A percentile compares a stretch with the other conserved stretches of the same genome.
phyloP scores from a whole-genome alignment of 2,329 filamentous ascomycete genomes.

The Botrytis hyacinthi region DNA sequence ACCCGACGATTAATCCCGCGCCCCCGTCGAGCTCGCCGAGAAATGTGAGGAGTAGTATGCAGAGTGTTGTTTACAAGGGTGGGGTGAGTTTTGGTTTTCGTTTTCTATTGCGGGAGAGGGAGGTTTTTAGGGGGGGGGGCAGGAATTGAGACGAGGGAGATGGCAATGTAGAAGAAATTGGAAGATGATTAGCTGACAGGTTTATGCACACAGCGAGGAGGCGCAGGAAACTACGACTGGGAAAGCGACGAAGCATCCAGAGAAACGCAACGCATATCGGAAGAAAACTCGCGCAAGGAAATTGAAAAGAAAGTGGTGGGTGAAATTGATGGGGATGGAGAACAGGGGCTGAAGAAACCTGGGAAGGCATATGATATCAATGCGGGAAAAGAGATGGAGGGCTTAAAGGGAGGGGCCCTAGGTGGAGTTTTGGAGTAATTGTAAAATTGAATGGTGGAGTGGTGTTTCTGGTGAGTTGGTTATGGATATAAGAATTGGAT shows the following conservation, averaged over 20 bases:
- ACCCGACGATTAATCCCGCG: conserved; percentile 12
- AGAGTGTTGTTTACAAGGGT: conserved; percentile 24
- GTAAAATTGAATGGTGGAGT: not conserved
- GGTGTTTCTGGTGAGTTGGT: conserved; percentile 18
- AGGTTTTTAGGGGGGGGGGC: conserved; percentile 29
- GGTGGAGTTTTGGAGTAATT: not conserved
- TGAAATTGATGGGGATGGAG: conserved; percentile 45
- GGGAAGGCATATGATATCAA: not conserved
- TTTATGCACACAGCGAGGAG: not conserved
- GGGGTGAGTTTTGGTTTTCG: conserved; percentile 61
- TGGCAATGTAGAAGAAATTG: not conserved
- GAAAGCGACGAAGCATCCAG: not conserved
- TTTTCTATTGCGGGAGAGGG: conserved; percentile 27
- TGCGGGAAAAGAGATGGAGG: conserved; percentile 4
- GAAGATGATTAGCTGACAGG: conserved; percentile 23
- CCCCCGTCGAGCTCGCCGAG: not conserved
- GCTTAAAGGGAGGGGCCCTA: not conserved
- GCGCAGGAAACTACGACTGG: not conserved
- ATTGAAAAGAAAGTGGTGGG: conserved; percentile 25
- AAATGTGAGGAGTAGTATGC: conserved; percentile 18
- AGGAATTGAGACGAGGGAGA: not conserved
- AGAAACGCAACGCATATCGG: not conserved
- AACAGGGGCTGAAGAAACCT: conserved; percentile 15
- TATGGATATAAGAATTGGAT: not conserved
- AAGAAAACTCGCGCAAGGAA: not conserved